phyloP scores from a whole-genome alignment of 2,329 filamentous ascomycete genomes.

The Pseudomassariella vexata region DNA sequence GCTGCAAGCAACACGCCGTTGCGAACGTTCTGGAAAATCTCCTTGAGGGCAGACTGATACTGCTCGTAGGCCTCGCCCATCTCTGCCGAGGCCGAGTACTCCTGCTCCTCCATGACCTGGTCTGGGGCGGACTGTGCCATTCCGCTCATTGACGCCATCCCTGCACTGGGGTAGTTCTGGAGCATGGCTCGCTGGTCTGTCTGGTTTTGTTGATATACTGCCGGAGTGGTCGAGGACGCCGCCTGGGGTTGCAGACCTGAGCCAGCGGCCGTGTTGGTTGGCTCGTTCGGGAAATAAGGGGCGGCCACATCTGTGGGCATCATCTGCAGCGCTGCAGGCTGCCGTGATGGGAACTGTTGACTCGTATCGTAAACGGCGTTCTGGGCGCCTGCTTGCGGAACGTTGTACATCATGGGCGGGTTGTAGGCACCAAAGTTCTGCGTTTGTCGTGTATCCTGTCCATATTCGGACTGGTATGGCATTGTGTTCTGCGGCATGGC shows the following conservation, averaged over 20 bases:
- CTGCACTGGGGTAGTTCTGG: constrained; percentile 42
- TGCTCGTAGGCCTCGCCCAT: constrained; percentile 64
- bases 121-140: constrained; percentile 41
- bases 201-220: constrained; percentile 63
- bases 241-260: constrained; percentile 45
- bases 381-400: constrained; percentile 57
- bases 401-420: constrained; percentile 73
- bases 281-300: constrained; percentile 70
- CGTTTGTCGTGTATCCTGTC: constrained; percentile 52
- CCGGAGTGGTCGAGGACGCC: constrained; percentile 42
- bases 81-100: constrained; percentile 47
- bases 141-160: constrained; percentile 39
- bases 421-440: constrained; percentile 54
- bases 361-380: constrained; percentile 69
- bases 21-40: constrained; percentile 67
- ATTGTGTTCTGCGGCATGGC: constrained; percentile 51
- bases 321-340: constrained; percentile 73
- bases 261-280: constrained; percentile 55
- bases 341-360: constrained; percentile 69
- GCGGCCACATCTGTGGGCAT: constrained; percentile 59
- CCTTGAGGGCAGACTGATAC: constrained; percentile 56
- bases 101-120: constrained; percentile 51
- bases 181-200: constrained; percentile 50
- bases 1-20: constrained; percentile 43
- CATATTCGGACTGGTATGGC: constrained; percentile 56